Evolutionary conservation across 2,329 filamentous ascomycete genomes (phyloP), one percentile per base, ranked within the genome.

Genomic region (Pseudogymnoascus sp.): DNA sequence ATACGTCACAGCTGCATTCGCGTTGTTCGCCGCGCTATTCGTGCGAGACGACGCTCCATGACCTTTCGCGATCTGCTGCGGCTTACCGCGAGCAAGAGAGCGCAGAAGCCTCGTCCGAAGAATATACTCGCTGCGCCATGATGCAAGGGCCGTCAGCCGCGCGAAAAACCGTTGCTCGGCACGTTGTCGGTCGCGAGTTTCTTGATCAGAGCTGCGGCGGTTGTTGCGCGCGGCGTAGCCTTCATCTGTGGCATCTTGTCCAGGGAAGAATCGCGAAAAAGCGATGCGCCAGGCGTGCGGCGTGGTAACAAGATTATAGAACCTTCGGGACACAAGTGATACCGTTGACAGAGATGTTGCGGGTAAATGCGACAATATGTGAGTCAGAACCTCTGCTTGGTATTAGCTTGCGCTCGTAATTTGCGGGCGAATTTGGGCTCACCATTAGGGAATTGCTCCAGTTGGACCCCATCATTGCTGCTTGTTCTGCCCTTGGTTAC

Each of bases 91-190:
- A 55, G 83, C 83, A 63, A 97, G 79, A 65, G 90, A 95, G 49
- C 92, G 85, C 61, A 97, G 78, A 60, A 97, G 82, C 55, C 91
- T 85, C 1, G 92, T 97, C 55, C 95, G 84, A 63, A 96, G 78
- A 58, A 97, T 88, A 71, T 97, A 99, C 75, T 99, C 95, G 75
- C 91, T 97, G 68, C 93, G 85, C 93, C 95, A 97, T 7, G 93
- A 95, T n/a, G 92, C 89, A 65, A 93, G 77, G 3, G 87, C 82
- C 8, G 90, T 96, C 62, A 99, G 81, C 45, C 93, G 86, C 14
- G 90, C 85, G 71, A 97, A 99, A 67, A 86, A 84, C 49, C 92
- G 89, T 68, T 85, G 84, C 71, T 95, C 89, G 0, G 89, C 88
- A 28, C 85, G 83, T 49, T 92, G 78, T 62, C 74, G 75, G 70